Base-by-base conservation (phyloP, 306 rosid species). In the Amphicarpaea edgeworthii region DNA sequence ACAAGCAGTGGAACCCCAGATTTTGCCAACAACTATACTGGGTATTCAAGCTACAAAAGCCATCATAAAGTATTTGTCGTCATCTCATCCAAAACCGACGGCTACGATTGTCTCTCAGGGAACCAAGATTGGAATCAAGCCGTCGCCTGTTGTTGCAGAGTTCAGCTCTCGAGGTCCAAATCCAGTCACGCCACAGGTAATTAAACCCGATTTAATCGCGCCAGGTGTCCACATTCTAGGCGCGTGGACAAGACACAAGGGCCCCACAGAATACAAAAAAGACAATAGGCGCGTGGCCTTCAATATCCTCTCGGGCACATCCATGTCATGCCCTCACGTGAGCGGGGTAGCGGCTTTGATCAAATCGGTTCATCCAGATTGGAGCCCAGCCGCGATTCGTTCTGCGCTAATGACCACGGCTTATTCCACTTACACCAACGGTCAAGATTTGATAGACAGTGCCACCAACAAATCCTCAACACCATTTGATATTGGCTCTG, bases 291-390 rank as follows among this genome's bases (percentile, higher is more conserved):
- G 89, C 24, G 98, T 89, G 71, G 86, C 82, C 0, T 93, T 90
- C 90, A 90, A 93, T 84, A 88, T 93, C 21, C 53, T 87, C n/a
- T 90, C 94, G 0, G 97, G 97, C 4, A 93, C 97, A 49, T 93
- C 97, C 14, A 93, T 93, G 97, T 85, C 97, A n/a, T 93, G 97
- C 59, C 97, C 97, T 3, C 97, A 93, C 76, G 89, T 88, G 38
- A 93, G 96, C 12, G 98, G 96, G 0, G 46, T 93, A 32, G 93
- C 93, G 0, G 94, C 90, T 5, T 54, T 93, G 14, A 60, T 90
- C 19, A 93, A 90, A 76, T 87, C 87, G 2, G 84, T 68, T 50
- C 90, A 83, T 54, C 96, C 89, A 8, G 88, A 90, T 1, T 93
- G 98, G 98, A 89, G 90, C 85, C 96, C 96, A 0, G 93, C 93